phyloP scores from a whole-genome alignment of 169 alveolate genomes.

The Plasmodium sp. region DNA sequence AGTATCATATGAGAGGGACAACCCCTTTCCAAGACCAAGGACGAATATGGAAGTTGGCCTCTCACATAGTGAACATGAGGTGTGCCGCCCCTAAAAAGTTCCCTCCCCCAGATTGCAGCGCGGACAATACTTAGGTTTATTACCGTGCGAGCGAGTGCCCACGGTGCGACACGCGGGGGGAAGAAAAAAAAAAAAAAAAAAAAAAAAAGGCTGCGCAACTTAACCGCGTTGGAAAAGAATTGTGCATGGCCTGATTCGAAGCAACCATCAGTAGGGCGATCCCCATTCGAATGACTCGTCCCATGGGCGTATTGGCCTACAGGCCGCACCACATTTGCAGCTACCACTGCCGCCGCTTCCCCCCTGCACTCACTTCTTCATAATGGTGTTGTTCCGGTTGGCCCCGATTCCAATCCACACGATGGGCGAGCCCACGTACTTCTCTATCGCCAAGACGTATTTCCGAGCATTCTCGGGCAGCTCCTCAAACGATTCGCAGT shows the following conservation, averaged over 20 bases:
- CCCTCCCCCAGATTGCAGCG: background rate
- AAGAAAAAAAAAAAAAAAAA: background rate
- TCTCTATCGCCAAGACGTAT: slow-evolving; percentile 88
- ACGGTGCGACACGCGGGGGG: background rate
- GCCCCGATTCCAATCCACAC: slow-evolving; percentile 95
- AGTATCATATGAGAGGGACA: background rate
- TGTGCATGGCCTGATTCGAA: background rate
- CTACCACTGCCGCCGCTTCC: background rate
- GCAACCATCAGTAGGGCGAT: background rate
- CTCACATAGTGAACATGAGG: background rate
- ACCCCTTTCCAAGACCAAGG: background rate
- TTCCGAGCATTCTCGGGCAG: slow-evolving; percentile 90
- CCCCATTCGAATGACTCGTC: background rate
- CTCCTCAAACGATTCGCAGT: slow-evolving; percentile 82
- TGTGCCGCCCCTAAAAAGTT: background rate
- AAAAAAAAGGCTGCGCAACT: background rate
- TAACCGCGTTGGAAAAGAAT: background rate
- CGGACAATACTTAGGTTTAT: background rate
- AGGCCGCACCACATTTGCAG: background rate
- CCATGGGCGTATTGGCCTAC: background rate
- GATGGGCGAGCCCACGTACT: slow-evolving; percentile 85
- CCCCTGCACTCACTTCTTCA: slow-evolving; percentile 17
- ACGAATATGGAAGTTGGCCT: background rate
- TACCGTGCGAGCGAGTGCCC: background rate
- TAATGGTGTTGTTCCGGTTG: slow-evolving; percentile 85